Base-by-base conservation (phyloP, 768 basidiomycete genomes). In the Suillus ampliporus region DNA sequence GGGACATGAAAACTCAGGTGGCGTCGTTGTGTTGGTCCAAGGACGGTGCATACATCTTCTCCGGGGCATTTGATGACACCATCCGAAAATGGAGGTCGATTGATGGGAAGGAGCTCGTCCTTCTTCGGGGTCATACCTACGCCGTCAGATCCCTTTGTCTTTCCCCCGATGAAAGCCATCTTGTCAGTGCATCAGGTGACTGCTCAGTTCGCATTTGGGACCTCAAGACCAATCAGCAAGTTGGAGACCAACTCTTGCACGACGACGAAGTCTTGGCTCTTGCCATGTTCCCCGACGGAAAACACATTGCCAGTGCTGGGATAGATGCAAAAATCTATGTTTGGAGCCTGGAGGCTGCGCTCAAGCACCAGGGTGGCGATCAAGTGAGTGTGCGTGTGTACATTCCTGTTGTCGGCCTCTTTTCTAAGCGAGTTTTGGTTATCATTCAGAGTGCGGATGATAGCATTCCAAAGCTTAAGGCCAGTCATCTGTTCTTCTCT, bases 221-320 rank as follows among this genome's bases (percentile, higher is more conserved):
- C 23, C 26, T 44, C 37, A 19, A 17, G 17, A 43, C 23, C 5
- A 28, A 57, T 28, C 38, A 57, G 31, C 57, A 5, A 43, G 21
- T 57, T 4, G 57, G 57, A 17, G 80, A 82, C 1, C 72, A 83
- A 2, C 74, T 82, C 61, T 93, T 94, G 0, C 95, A 97, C 72
- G 87, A 83, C 11, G 92, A 92, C 68, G 90, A 93, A 75, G 84
- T 97, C 0, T 80, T 91, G 38, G 82, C 85, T 9, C 80, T 96
- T 4, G 91, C 94, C 5, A 69, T 95, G 41, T 94, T 90, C 66
- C 81, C 83, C 3, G 94, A 97, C 76, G 94, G 91, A 15, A 88
- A 83, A 68, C 86, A 87, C 58, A 81, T 97, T 7, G 92, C 89
- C 3, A 94, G 90, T 68, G 94, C 87, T 14, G 94, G 95, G 0